Evolutionary conservation across 495 filamentous ascomycete species (phyloP), one percentile per base, ranked within the genome.

Genomic region (Penicillium chermesinum): DNA sequence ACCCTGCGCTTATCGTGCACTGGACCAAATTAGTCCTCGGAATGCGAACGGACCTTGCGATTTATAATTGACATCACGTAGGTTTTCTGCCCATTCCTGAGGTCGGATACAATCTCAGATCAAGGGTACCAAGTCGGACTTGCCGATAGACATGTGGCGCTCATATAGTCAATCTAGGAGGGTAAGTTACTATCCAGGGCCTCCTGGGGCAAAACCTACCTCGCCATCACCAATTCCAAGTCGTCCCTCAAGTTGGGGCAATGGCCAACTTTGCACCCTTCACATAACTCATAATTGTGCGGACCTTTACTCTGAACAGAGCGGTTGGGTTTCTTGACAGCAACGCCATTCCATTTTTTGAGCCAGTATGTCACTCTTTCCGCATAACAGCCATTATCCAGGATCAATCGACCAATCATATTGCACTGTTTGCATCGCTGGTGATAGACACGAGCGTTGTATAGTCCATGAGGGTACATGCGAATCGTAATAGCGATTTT

Each of bases 381-480:
- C 48, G 69, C 71, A 55, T 79, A 79, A 34, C 64, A 69, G 20
- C 43, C 59, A 44, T 59, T 44, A 57, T 74, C 67, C 41, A 72
- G 44, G 21, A 57, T 19, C 15, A 69, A 70, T 49, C 62, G 51
- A 44, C 61, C 59, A 8, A 72, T 45, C 5, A 17, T 41, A 7
- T 58, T 38, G 51, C 72, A 75, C 15, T 19, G 38, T 48, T 60
- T 62, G 55, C 72, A 78, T 20, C 58, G 66, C 63, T 78, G 71
- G 48, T 74, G 59, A 54, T 72, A 78, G 32, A 78, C 73, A 53
- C 65, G 50, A n/a, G 71, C 72, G 61, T 76, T 78, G 55, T 78
- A 78, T 56, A 46, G 43, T 27, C 48, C 21, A 16, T 46, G 49
- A 17, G 53, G 50, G 57, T 75, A 78, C 56, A 63, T 62, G 27